Conservation (phyloP, 441 rosid species). For the Eruca vesicaria region DNA sequence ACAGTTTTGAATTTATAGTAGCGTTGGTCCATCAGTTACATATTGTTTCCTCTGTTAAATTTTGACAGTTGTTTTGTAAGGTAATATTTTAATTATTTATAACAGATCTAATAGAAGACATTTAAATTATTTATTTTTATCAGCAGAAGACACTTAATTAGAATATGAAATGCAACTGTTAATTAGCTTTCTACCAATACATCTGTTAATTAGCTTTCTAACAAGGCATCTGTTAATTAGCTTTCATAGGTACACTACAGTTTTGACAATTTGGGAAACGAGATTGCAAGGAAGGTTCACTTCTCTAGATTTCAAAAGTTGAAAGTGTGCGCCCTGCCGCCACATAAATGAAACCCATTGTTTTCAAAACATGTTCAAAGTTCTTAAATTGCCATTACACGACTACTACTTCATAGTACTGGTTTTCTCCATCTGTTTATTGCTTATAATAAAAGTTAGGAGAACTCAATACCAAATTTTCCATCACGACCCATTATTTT, state of each 20-base stretch:
- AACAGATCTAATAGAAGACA: neutral
- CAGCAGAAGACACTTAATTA: neutral
- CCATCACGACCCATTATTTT: neutral
- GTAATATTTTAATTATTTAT: neutral
- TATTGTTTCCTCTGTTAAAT: neutral
- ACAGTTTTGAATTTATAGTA: neutral
- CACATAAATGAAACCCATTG: slow-evolving; percentile 21
- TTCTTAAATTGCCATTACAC: neutral
- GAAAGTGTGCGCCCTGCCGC: slow-evolving; percentile 21
- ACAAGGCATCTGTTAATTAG: neutral
- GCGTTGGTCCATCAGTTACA: neutral
- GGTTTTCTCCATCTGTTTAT: neutral
- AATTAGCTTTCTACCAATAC: neutral
- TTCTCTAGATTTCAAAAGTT: neutral
- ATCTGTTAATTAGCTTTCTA: neutral
- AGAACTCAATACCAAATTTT: neutral
- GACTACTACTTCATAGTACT: neutral
- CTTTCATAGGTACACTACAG: neutral
- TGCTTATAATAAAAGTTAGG: neutral
- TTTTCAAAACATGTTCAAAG: slow-evolving; percentile 14
- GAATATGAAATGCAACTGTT: neutral
- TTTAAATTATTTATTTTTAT: no score
- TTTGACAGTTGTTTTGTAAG: neutral
- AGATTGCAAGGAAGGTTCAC: slow-evolving; percentile 19
- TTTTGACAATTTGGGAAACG: neutral